These are phyloP conservation scores for Hypocreales sp. DNA, from an alignment of 2,329 filamentous ascomycete species.

Conservation along the genomic window DNA sequence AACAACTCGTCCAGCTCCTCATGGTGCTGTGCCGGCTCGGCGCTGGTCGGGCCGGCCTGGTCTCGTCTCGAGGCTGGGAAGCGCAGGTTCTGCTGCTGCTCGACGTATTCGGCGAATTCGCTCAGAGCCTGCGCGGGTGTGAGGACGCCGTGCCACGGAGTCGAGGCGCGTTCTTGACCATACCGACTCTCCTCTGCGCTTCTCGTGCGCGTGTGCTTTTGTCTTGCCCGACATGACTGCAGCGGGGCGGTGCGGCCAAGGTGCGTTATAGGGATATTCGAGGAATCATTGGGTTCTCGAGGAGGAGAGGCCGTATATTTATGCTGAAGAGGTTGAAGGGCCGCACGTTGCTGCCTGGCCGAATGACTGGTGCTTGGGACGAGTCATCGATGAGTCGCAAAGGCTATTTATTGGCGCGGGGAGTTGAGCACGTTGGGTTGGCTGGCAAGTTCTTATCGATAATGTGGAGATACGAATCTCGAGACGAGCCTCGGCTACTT, in stretches of 20 bases:
- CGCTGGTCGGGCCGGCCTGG: slow-evolving; percentile 10
- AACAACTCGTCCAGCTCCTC: slow-evolving; percentile 88
- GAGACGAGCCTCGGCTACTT: too few species aligned
- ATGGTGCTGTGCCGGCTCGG: slow-evolving; percentile 33
- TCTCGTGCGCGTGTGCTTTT: slow-evolving; percentile 53
- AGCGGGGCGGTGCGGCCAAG: slow-evolving; percentile 8
- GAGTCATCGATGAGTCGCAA: too few species aligned
- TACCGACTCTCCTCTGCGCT: slow-evolving; percentile 77
- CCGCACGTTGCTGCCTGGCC: slow-evolving; percentile 2
- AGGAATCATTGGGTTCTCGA: slow-evolving; percentile 11
- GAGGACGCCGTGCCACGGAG: neutral
- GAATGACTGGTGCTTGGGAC: too few species aligned
- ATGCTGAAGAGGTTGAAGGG: neutral
- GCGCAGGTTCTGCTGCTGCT: slow-evolving; percentile 73
- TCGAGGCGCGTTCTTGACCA: slow-evolving; percentile 7
- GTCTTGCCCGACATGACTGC: slow-evolving; percentile 36
- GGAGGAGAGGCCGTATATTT: slow-evolving; percentile 1
- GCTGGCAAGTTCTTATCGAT: too few species aligned
- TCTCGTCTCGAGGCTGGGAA: slow-evolving; percentile 28
- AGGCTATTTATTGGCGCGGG: too few species aligned
- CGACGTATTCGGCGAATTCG: slow-evolving; percentile 95
- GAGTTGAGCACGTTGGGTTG: too few species aligned
- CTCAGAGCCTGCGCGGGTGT: slow-evolving; percentile 46
- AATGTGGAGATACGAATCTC: too few species aligned
- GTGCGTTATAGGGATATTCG: slow-evolving; percentile 9